phyloP scores from a whole-genome alignment of 768 basidiomycete species.

The Phanerodontia chrysosporium region DNA sequence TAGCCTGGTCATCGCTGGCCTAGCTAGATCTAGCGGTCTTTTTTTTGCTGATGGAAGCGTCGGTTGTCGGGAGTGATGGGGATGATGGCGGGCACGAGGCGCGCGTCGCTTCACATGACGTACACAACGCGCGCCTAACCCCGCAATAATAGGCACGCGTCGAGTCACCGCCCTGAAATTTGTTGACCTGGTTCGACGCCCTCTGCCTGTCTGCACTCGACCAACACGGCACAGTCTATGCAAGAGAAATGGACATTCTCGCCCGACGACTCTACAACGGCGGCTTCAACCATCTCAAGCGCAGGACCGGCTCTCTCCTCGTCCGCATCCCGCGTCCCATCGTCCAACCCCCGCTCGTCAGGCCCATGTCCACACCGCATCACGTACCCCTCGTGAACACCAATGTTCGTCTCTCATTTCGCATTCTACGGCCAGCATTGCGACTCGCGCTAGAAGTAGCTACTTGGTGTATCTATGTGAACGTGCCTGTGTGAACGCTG shows the following conservation, averaged over 20 bases:
- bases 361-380: slow-evolving; percentile 13
- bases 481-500: not conserved
- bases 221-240: not conserved
- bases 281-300: slow-evolving; percentile 28
- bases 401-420: slow-evolving; percentile 9
- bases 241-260: slow-evolving; percentile 20
- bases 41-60: no score
- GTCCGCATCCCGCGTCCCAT: slow-evolving; percentile 19
- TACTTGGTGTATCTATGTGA: not conserved
- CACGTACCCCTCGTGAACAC: slow-evolving; percentile 9
- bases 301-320: slow-evolving; percentile 21
- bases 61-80: not conserved
- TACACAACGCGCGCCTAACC: not conserved
- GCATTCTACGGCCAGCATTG: not conserved
- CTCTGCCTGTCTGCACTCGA: not conserved
- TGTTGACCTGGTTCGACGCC: not conserved
- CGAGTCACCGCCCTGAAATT: not conserved
- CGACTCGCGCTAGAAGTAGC: not conserved
- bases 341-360: slow-evolving; percentile 15
- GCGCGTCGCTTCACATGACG: not conserved
- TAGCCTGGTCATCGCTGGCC: no score
- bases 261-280: slow-evolving; percentile 26
- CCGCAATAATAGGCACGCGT: not conserved
- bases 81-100: no score
- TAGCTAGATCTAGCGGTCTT: no score